phyloP scores from a whole-genome alignment of 768 basidiomycete genomes.

The Mrakia gelida region DNA sequence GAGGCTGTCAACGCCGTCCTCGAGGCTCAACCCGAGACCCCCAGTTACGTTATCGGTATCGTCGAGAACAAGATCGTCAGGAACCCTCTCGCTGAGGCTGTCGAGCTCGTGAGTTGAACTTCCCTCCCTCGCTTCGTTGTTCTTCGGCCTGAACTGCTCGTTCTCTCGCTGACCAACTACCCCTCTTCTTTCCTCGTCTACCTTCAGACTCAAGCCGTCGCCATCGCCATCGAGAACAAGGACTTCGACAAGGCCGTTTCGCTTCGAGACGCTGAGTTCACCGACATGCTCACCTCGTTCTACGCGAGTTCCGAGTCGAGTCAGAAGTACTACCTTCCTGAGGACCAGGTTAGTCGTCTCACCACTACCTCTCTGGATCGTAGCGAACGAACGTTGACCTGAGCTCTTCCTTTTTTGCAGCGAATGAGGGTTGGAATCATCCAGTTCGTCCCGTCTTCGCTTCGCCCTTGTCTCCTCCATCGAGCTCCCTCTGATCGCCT shows the following conservation, averaged over 20 bases:
- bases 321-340: slow-evolving; percentile 55
- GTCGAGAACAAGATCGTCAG: slow-evolving; percentile 92
- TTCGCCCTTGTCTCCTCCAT: background rate
- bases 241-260: slow-evolving; percentile 84
- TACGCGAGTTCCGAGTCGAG: slow-evolving; percentile 54
- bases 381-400: too few species aligned
- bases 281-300: slow-evolving; percentile 83
- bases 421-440: slow-evolving; percentile 49
- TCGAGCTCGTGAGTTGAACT: slow-evolving; percentile 62
- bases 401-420: too few species aligned
- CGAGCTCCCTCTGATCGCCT: background rate
- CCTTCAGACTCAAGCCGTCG: slow-evolving; percentile 74
- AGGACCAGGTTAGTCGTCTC: slow-evolving; percentile 33
- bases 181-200: background rate
- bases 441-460: slow-evolving; percentile 46
- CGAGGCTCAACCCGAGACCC: slow-evolving; percentile 77
- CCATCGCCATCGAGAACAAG: slow-evolving; percentile 70
- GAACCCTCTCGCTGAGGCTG: slow-evolving; percentile 87
- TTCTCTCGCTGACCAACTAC: background rate
- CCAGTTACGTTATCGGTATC: slow-evolving; percentile 96
- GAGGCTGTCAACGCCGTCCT: slow-evolving; percentile 87
- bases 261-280: slow-evolving; percentile 85
- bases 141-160: background rate
- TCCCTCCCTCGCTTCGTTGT: slow-evolving; percentile 5
- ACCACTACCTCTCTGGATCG: too few species aligned